These are phyloP conservation scores for Verticillium albo-atrum DNA, from an alignment of 2,329 filamentous ascomycete species.

Conservation along the genomic window DNA sequence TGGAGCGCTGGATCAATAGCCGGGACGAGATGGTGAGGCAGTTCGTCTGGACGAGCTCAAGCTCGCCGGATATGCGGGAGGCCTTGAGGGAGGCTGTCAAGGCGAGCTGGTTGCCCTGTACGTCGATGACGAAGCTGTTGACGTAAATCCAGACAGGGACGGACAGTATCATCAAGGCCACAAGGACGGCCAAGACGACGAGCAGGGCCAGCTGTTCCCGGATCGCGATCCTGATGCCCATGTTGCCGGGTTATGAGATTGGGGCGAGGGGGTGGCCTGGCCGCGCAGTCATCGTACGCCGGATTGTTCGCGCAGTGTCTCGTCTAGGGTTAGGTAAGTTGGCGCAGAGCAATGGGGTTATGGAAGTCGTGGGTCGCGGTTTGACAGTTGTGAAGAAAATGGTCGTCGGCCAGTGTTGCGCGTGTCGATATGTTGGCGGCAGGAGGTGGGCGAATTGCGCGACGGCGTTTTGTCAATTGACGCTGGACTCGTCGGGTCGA, in stretches of 20 bases:
- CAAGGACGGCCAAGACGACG: slow-evolving; percentile 69
- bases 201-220: slow-evolving; percentile 80
- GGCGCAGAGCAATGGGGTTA: not conserved
- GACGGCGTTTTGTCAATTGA: not conserved
- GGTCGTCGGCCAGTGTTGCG: not conserved
- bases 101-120: slow-evolving; percentile 58
- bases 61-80: slow-evolving; percentile 71
- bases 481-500: not conserved
- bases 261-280: slow-evolving; percentile 6
- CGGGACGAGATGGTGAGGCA: slow-evolving; percentile 68
- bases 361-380: not conserved
- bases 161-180: slow-evolving; percentile 72
- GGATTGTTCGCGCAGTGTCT: not conserved
- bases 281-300: slow-evolving; percentile 9
- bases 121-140: slow-evolving; percentile 46
- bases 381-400: not conserved
- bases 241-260: slow-evolving; percentile 9
- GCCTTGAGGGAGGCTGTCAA: slow-evolving; percentile 85
- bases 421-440: not conserved
- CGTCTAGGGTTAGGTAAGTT: not conserved
- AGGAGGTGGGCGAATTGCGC: not conserved
- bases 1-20: slow-evolving; percentile 51
- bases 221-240: slow-evolving; percentile 75
- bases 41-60: slow-evolving; percentile 73
- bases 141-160: slow-evolving; percentile 68